Conservation (phyloP, 176 grass and related monocot genomes). For the Eleusine coracana region DNA sequence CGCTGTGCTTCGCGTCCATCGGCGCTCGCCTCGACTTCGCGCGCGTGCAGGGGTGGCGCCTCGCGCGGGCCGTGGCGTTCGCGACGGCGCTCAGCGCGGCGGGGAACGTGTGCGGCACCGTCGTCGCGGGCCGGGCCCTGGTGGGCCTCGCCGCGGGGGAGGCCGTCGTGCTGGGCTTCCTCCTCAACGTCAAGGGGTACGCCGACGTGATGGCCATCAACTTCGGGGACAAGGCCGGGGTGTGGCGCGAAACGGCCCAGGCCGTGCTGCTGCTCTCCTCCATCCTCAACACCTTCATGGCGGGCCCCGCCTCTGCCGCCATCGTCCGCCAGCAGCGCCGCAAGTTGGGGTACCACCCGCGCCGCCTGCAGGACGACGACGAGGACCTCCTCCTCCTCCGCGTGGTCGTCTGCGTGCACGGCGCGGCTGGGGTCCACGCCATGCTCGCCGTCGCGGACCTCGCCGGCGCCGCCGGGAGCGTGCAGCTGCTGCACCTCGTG, state of each 20-base stretch:
- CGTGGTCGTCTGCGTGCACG: conserved; percentile 65
- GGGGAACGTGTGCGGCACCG: conserved; percentile 69
- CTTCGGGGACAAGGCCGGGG: conserved; percentile 4
- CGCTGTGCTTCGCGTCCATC: conserved; percentile 59
- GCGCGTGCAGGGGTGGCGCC: neutral
- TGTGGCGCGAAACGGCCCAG: conserved; percentile 41
- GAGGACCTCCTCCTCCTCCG: conserved; percentile 40
- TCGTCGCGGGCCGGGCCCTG: conserved; percentile 34
- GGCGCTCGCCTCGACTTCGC: conserved; percentile 54
- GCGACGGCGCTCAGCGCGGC: conserved; percentile 41
- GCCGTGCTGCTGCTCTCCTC: conserved; percentile 51
- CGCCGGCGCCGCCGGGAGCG: conserved; percentile 24
- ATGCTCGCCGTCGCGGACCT: conserved; percentile 54
- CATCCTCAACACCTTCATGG: conserved; percentile 67
- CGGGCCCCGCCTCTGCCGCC: conserved; percentile 55
- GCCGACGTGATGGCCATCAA: conserved; percentile 63
- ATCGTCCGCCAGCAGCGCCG: conserved; percentile 65
- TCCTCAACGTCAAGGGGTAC: conserved; percentile 80
- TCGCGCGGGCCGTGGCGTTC: conserved; percentile 33
- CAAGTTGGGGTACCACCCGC: conserved; percentile 40
- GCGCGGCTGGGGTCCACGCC: conserved; percentile 31
- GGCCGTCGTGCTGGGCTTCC: conserved; percentile 56
- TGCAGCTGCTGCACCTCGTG: conserved; percentile 63
- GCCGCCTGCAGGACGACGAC: conserved; percentile 54
- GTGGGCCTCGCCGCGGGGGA: conserved; percentile 48